These are phyloP conservation scores for Prunus fruticosa DNA, from an alignment of 306 rosid species.

Conservation along the genomic window DNA sequence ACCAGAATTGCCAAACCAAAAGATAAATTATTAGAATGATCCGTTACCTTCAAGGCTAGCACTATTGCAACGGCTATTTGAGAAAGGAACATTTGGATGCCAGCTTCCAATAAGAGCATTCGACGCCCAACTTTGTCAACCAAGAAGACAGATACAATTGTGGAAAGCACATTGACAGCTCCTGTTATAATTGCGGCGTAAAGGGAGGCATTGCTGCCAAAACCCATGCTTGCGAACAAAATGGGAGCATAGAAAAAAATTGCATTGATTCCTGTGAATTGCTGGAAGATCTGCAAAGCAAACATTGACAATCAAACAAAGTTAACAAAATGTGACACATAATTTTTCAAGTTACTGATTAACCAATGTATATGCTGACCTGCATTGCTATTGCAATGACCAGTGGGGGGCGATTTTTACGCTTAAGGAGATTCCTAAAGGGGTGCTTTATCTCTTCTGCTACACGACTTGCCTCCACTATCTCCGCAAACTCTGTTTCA, in stretches of 20 bases:
- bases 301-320: not conserved
- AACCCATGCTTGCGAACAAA: slow-evolving; percentile 64
- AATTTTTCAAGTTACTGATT: not conserved
- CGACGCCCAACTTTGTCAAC: slow-evolving; percentile 74
- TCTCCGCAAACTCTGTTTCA: slow-evolving; percentile 65
- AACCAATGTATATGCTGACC: slow-evolving; percentile 17
- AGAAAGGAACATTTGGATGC: slow-evolving; percentile 71
- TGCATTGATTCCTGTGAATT: slow-evolving; percentile 83
- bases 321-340: not conserved
- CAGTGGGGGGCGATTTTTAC: slow-evolving; percentile 65
- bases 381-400: slow-evolving; percentile 66
- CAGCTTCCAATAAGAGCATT: slow-evolving; percentile 61
- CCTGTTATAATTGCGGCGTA: slow-evolving; percentile 74
- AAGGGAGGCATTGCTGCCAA: slow-evolving; percentile 60
- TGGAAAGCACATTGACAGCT: slow-evolving; percentile 61
- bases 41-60: slow-evolving; percentile 54
- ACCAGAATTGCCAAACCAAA: slow-evolving; percentile 41
- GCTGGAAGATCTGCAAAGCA: slow-evolving; percentile 72
- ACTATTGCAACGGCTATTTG: slow-evolving; percentile 56
- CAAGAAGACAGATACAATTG: slow-evolving; percentile 57
- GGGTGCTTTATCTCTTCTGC: slow-evolving; percentile 70
- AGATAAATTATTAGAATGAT: slow-evolving; percentile 32
- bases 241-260: slow-evolving; percentile 88
- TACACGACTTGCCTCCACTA: slow-evolving; percentile 59
- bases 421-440: slow-evolving; percentile 56